Conservation (phyloP, 495 filamentous ascomycete species). For the Aspergillus panamensis region DNA sequence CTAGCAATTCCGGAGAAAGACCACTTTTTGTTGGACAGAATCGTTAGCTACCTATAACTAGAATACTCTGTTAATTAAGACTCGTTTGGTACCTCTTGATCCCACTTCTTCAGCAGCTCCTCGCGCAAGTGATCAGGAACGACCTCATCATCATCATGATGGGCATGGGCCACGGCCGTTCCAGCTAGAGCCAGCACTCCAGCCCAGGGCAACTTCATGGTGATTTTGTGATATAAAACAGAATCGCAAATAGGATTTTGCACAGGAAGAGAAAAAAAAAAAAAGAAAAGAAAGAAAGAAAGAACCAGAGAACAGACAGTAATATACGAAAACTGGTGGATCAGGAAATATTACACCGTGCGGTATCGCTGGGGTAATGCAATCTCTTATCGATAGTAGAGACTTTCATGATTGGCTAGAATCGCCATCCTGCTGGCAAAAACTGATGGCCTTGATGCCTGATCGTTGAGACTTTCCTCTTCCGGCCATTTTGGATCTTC, state of each 20-base stretch:
- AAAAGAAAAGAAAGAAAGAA: constrained; percentile 17
- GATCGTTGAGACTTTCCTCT: constrained; percentile 50
- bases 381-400: constrained; percentile 21
- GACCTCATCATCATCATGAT: constrained; percentile 39
- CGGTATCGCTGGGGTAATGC: constrained; percentile 8
- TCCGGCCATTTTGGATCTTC: constrained; percentile 25
- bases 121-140: constrained; percentile 41
- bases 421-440: not conserved
- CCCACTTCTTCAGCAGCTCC: constrained; percentile 51
- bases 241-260: not conserved
- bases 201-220: constrained; percentile 25
- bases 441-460: constrained; percentile 20
- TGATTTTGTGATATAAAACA: not conserved
- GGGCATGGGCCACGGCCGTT: constrained; percentile 35
- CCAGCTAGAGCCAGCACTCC: constrained; percentile 37
- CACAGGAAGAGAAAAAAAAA: constrained; percentile 9
- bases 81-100: constrained; percentile 42
- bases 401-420: constrained; percentile 2
- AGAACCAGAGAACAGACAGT: not conserved
- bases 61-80: not conserved
- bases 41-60: constrained; percentile 6
- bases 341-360: constrained; percentile 1
- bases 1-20: constrained; percentile 73
- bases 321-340: constrained; percentile 8
- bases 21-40: constrained; percentile 47